Base-by-base conservation (phyloP, 2,329 filamentous ascomycete species). In the Phialophora tarda region DNA sequence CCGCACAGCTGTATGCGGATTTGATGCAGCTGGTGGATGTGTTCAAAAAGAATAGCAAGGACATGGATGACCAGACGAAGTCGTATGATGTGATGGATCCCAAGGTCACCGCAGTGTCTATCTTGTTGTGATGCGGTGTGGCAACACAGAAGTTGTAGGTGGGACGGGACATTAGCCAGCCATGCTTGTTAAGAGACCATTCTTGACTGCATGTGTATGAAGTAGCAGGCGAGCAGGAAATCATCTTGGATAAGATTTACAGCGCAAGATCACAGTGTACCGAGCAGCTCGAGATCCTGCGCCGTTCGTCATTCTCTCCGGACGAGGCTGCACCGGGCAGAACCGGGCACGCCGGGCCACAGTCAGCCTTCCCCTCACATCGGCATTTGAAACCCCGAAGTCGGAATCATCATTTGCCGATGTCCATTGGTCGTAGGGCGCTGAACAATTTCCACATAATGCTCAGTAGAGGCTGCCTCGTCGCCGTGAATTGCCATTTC, bases 31-130 rank as follows among this genome's bases (percentile, higher is more conserved):
- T 63, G 51, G 62, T 24, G 4, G 55, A 53, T 0, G 63, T 59
- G 1, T 69, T 70, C 53, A 53, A 64, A 28, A 28, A 54, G 21
- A 66, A 64, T 30, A 60, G 55, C 56, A 38, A 30, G 26, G 44
- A 57, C 12, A 56, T 63, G 60, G 60, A 63, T 50, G 32, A 34
- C n/a, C 59, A 65, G 65, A 62, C 41, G 7, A 60, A 44, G 12
- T 28, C 57, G n/a, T 71, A 71, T 56, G 59, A 59, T 48, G 69
- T 71, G 26, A 38, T 71, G 62, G 58, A 71, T 50, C 69, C 69
- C 2, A 24, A 61, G 14, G 21, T 30, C 10, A 71, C 69, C 10
- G 69, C 65, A 21, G 65, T 68, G 26, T 68, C 64, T 38, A 70
- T 70, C 55, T 68, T 71, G 69, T 68, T 71, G 28, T 70, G 48